A percentile compares a stretch with the other conserved stretches of the same genome.
phyloP scores from a whole-genome alignment of 306 rosid species.

The Rosa lucieae region DNA sequence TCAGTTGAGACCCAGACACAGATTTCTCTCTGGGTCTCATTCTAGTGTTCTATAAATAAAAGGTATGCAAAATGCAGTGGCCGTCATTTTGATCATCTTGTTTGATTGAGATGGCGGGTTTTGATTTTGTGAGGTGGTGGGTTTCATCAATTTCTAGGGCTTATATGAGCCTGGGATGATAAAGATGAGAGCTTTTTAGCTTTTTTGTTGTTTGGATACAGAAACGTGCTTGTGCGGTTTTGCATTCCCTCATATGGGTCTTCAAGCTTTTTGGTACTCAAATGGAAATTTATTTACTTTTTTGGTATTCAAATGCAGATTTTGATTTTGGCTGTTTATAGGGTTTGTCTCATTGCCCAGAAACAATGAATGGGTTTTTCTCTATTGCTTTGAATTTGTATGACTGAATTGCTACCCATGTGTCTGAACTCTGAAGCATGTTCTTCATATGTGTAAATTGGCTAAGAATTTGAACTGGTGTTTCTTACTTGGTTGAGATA shows the following conservation, averaged over 20 bases:
- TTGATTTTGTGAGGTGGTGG: neutral
- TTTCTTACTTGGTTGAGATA: neutral
- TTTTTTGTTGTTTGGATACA: neutral
- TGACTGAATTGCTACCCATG: neutral
- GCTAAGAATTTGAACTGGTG: neutral
- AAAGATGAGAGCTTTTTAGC: neutral
- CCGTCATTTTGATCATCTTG: neutral
- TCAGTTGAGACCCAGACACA: neutral
- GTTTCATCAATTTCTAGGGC: neutral
- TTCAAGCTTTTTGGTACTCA: neutral
- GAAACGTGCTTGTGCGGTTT: neutral
- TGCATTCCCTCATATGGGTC: neutral
- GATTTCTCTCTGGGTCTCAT: neutral
- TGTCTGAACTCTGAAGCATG: conserved; percentile 4
- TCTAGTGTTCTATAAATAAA: neutral
- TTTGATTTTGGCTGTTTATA: neutral
- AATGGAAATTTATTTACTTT: neutral
- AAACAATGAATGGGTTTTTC: neutral
- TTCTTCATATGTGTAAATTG: neutral
- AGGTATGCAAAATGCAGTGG: neutral
- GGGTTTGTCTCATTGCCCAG: neutral
- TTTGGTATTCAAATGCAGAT: neutral
- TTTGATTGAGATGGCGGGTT: neutral
- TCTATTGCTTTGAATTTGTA: neutral
- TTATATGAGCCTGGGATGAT: neutral